phyloP scores from a whole-genome alignment of 23 red algal genomes.

The Gracilaria gracilis region DNA sequence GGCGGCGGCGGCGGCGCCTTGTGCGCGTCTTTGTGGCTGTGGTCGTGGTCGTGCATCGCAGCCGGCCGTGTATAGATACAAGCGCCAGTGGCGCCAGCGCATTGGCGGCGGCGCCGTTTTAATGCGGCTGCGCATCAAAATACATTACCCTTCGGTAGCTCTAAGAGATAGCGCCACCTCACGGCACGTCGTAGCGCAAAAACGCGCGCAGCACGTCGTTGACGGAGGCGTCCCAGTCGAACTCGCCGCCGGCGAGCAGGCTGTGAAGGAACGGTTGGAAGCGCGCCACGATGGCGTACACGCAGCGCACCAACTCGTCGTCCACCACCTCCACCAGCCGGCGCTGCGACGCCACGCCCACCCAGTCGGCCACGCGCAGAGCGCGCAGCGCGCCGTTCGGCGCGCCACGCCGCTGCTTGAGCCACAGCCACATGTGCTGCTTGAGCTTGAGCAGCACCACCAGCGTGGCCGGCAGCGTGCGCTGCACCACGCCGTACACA shows the following conservation, averaged over 20 bases:
- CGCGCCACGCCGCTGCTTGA: background rate
- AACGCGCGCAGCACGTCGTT: background rate
- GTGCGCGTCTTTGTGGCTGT: no score
- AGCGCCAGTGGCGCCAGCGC: no score
- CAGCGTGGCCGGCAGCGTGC: background rate
- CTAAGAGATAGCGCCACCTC: background rate
- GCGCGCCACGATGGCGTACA: background rate
- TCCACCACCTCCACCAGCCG: background rate
- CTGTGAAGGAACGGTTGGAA: background rate
- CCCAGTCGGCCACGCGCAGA: no score
- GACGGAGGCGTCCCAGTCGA: background rate
- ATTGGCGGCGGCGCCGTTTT: no score
- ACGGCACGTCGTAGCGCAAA: slow-evolving; percentile 15
- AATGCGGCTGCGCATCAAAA: no score
- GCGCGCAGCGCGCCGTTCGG: background rate
- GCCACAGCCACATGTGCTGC: background rate
- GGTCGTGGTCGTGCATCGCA: no score
- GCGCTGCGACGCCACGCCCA: background rate
- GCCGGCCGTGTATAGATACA: no score
- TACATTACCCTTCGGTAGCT: no score
- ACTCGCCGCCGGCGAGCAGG: background rate
- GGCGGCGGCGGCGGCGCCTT: slow-evolving; percentile 15
- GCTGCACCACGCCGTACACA: slow-evolving; percentile 14
- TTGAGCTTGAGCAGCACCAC: background rate
- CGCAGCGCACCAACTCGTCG: background rate